Evolutionary conservation across 352 stramenopile genomes (phyloP), one percentile per base, ranked within the genome.

Genomic region (Pythium sp.): DNA sequence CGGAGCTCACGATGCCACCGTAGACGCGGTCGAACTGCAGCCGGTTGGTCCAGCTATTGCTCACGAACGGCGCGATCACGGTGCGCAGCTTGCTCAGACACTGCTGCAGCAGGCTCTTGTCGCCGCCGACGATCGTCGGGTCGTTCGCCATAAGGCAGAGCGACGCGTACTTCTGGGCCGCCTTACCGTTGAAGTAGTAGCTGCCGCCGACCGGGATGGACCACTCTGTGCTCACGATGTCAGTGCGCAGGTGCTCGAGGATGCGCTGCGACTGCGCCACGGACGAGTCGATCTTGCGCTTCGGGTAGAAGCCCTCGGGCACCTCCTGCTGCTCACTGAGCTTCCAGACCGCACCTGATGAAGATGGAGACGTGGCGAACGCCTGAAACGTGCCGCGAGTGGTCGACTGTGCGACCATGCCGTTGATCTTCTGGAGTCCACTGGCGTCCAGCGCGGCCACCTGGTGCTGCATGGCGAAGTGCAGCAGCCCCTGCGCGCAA

Each of bases 181-280:
- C 72, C 62, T 93, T 93, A 49, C 85, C 85, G 36, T 82, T 93
- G 64, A 89, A 92, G 67, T 93, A 92, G 66, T 84, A 92, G 71
- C 80, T 91, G 18, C 83, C 82, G n/a, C 72, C 71, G 1, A 28
- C 69, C 0, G 81, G 41, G 41, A 92, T 82, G 1, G 73, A 77
- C 86, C 82, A 11, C 26, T 58, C 24, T 11, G 34, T 36, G 14
- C 26, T 38, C 24, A 58, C 34, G 53, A 93, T 20, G 72, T 66
- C 15, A 6, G 22, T 58, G 26, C 53, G 53, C 24, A 58, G 26
- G 14, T 58, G 36, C 78, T 85, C 67, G 32, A 81, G 51, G 24
- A 83, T 77, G 24, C 69, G 73, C 30, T 88, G 79, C 56, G 80
- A 60, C 34, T 75, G 65, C 5, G 73, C 67, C 56, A 84, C 60